Evolutionary conservation across 2,329 filamentous ascomycete genomes (phyloP).

Genomic region (Xylaria sp.): DNA sequence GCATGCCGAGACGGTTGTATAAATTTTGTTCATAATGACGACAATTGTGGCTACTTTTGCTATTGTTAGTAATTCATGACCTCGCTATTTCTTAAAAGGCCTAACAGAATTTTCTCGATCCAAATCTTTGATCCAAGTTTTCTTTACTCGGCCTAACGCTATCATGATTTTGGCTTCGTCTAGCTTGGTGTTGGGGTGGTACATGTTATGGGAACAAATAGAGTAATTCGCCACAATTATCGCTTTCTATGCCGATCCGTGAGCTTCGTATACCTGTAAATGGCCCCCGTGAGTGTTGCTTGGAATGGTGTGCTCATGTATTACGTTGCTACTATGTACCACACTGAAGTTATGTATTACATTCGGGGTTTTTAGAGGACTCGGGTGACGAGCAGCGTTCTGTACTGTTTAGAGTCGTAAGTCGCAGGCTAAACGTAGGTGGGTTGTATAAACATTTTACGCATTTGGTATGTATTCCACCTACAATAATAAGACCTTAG

Average conservation of each 20-base stretch:
- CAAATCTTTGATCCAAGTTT: neutral
- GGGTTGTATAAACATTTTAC: no score
- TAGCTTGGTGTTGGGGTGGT: constrained; percentile 31
- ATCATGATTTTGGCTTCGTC: constrained; percentile 7
- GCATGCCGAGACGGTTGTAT: constrained; percentile 80
- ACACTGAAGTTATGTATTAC: neutral
- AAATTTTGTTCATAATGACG: constrained; percentile 38
- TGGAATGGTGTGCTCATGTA: neutral
- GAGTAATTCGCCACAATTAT: neutral
- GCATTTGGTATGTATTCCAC: no score
- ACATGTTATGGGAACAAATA: constrained; percentile 24
- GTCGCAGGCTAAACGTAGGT: no score
- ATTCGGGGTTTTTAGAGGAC: no score
- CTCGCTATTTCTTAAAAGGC: constrained; percentile 12
- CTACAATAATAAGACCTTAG: no score
- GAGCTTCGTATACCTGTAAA: neutral
- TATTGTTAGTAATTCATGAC: neutral
- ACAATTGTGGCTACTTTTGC: constrained; percentile 4
- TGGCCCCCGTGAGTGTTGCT: no score
- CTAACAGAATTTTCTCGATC: neutral
- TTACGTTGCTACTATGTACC: neutral
- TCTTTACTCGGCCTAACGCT: neutral
- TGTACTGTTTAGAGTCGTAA: no score
- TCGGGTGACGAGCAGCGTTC: no score
- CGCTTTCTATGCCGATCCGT: neutral